These are phyloP conservation scores for Rhynchospora breviuscula DNA, from an alignment of 176 grass and related monocot genomes.

Conservation along the genomic window DNA sequence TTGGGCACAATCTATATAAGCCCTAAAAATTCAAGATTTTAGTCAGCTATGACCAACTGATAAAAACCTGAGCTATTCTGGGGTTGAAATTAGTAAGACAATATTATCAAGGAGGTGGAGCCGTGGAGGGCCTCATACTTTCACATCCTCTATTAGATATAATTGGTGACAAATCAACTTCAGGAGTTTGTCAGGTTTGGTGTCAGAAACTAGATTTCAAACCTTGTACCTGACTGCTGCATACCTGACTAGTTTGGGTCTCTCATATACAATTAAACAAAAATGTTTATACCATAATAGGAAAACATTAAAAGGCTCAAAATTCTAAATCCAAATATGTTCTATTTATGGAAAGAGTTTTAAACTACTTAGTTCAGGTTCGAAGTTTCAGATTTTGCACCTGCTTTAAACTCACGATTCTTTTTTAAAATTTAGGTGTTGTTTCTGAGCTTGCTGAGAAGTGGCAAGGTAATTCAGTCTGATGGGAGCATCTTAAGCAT, in stretches of 20 bases:
- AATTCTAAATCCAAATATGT: neutral
- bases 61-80: neutral
- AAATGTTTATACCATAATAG: neutral
- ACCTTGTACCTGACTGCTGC: neutral
- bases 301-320: neutral
- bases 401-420: neutral
- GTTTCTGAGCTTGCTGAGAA: conserved; percentile 64
- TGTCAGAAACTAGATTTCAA: neutral
- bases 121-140: neutral
- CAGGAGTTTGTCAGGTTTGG: neutral
- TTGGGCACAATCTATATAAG: neutral
- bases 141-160: neutral
- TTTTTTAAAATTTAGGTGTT: conserved; percentile 49
- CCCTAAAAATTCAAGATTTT: neutral
- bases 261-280: neutral
- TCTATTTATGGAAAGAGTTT: neutral
- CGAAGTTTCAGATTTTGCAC: neutral
- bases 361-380: neutral
- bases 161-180: neutral
- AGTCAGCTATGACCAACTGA: neutral
- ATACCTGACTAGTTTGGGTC: neutral
- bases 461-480: conserved; percentile 66
- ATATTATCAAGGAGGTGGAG: neutral
- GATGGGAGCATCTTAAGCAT: conserved; percentile 83
- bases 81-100: neutral